Percentiles rank a stretch among this genome's conserved stretches.
Conservation (phyloP, 495 filamentous ascomycete species). For the Aspergillus coremiiformis region DNA sequence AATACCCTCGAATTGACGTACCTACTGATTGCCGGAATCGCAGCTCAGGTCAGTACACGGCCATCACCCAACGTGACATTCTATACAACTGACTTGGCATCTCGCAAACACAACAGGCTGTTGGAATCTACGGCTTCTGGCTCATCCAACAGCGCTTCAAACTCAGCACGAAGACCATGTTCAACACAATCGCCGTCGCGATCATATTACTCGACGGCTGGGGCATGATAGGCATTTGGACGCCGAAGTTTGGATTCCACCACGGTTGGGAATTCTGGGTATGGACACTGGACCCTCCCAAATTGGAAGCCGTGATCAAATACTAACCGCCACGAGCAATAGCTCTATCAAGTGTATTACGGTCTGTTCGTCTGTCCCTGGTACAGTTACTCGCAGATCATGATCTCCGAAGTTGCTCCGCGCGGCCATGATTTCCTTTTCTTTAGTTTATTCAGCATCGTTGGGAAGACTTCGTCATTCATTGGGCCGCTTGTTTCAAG, state of each 20-base stretch:
- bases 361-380: conserved; percentile 60
- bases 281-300: too few relatives aligned
- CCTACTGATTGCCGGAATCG: conserved; percentile 55
- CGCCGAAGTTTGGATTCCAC: conserved; percentile 53
- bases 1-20: conserved; percentile 55
- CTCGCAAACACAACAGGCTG: conserved; percentile 36
- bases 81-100: not conserved
- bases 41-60: conserved; percentile 38
- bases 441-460: conserved; percentile 59
- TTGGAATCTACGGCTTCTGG: conserved; percentile 58
- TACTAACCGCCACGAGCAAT: conserved; percentile 1
- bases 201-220: conserved; percentile 56
- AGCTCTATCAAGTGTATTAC: conserved; percentile 56
- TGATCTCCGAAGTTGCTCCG: conserved; percentile 61
- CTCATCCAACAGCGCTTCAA: conserved; percentile 44
- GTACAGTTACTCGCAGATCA: conserved; percentile 62
- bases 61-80: not conserved
- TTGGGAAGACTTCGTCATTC: conserved; percentile 57
- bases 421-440: conserved; percentile 59
- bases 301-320: too few relatives aligned
- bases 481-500: conserved; percentile 58
- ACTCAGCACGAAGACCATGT: conserved; percentile 55
- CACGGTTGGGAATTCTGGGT: conserved; percentile 57
- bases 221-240: conserved; percentile 65
- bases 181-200: conserved; percentile 48